Base-by-base conservation (phyloP, 805 yeast genomes). In the Isabelozyma gotoi region DNA sequence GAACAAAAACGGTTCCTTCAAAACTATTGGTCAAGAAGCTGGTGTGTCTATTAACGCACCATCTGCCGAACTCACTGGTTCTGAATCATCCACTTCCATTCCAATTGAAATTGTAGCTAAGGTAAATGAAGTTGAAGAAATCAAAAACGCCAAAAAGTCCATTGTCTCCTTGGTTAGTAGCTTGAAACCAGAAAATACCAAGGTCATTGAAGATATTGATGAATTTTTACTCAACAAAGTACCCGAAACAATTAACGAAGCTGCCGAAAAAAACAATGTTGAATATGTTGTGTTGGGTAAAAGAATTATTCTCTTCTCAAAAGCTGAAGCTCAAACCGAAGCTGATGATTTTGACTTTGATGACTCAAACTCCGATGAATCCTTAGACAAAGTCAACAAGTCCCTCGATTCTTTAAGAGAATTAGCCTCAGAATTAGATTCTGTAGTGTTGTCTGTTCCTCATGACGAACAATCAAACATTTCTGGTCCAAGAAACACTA, bases 121-220 rank as follows among this genome's bases (percentile, higher is more conserved):
- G 42, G 43, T 53, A 21, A 59, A 68, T 36, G 77, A 73, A 41
- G 74, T 66, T 21, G 79, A 79, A 3, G 74, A 68, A 40, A 59
- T 80, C 49, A 82, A 84, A 59, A 55, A 62, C 11, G 86, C 89
- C 31, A 87, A 91, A 65, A 82, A 81, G 50, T 80, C 80, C 15
- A 73, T 94, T 45, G 88, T 94, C 45, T 73, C 80, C 29, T 65
- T 75, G 16, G 96, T 94, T 43, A 90, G 88, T 65, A 69, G 73
- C 41, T 74, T 84, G 43, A 71, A 88, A 7, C 96, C 97, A 29
- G 71, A 77, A 35, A 78, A 80, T 45, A 77, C 88, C 27, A 66
- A 68, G 46, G 67, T 69, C 8, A 67, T 88, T 36, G 59, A 70
- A 6, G 96, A 87, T 54, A 76, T 92, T 50, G 88, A 85, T 52